Percentiles rank a stretch among this genome's conserved stretches.
These are phyloP conservation scores for Ochetophila trinervis DNA, from an alignment of 306 rosid genomes.

Conservation along the genomic window DNA sequence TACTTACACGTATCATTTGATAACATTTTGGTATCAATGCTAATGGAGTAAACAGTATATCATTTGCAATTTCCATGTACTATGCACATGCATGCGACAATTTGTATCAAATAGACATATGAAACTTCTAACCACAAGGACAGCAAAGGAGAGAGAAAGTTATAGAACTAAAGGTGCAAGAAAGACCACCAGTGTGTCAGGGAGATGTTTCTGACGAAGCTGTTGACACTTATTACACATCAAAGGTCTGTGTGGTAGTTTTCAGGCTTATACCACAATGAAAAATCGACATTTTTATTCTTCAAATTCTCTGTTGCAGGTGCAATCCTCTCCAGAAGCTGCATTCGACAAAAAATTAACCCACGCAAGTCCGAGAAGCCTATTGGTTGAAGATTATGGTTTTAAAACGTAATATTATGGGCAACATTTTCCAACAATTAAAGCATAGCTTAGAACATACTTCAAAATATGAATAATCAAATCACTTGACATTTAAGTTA, in stretches of 20 bases:
- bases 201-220: not conserved
- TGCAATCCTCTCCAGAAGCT: slow-evolving; percentile 82
- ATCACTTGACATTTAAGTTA: too few species aligned
- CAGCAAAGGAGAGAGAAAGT: not conserved
- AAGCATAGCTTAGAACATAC: too few species aligned
- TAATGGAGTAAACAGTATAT: not conserved
- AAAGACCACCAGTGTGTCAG: slow-evolving; percentile 15
- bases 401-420: not conserved
- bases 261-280: slow-evolving; percentile 91
- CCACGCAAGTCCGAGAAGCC: too few species aligned
- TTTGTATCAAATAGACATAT: too few species aligned
- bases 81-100: not conserved
- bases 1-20: too few species aligned
- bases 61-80: not conserved
- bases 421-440: too few species aligned
- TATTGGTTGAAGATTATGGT: not conserved
- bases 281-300: slow-evolving; percentile 64
- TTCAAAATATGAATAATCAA: too few species aligned
- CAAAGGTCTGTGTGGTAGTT: slow-evolving; percentile 66
- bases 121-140: too few species aligned
- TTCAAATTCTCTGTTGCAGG: slow-evolving; percentile 77
- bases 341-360: slow-evolving; percentile 22
- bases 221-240: slow-evolving; percentile 8
- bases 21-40: too few species aligned
- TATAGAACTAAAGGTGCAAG: not conserved